Conservation (phyloP, 2,329 filamentous ascomycete species). For the Chaetomiaceae sp. region DNA sequence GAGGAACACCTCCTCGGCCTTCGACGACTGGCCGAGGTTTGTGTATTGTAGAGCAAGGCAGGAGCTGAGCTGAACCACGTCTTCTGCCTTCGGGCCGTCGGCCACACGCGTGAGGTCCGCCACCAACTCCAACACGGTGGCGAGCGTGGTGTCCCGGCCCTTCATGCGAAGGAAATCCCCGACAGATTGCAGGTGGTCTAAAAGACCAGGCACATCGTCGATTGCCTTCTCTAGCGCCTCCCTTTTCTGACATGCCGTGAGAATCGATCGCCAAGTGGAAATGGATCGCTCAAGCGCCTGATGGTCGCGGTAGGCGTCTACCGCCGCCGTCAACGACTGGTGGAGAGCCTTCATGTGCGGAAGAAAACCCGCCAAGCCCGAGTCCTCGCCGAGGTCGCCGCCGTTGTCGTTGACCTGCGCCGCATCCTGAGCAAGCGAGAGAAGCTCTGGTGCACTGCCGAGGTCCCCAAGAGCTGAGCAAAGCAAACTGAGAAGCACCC, state of each 20-base stretch:
- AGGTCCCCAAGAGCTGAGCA: conserved; percentile 45
- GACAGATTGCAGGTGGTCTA: conserved; percentile 48
- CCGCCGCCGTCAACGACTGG: conserved; percentile 42
- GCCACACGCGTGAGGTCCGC: conserved; percentile 39
- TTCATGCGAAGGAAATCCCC: conserved; percentile 49
- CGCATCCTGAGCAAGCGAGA: conserved; percentile 37
- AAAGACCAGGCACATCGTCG: conserved; percentile 47
- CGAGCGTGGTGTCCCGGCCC: conserved; percentile 45
- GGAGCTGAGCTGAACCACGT: conserved; percentile 44
- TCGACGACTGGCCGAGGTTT: conserved; percentile 47
- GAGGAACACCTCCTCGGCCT: conserved; percentile 51
- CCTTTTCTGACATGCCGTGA: conserved; percentile 37
- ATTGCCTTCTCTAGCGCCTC: conserved; percentile 42
- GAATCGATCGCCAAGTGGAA: conserved; percentile 42
- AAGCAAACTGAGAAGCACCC: conserved; percentile 48
- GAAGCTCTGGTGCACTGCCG: conserved; percentile 38
- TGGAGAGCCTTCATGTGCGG: conserved; percentile 47
- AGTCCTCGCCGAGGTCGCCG: conserved; percentile 44
- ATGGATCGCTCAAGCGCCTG: conserved; percentile 35
- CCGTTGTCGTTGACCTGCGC: conserved; percentile 35
- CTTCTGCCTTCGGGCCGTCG: conserved; percentile 33
- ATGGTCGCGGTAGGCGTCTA: conserved; percentile 36
- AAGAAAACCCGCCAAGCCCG: conserved; percentile 40
- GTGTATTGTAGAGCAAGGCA: conserved; percentile 51
- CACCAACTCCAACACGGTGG: conserved; percentile 45